Evolutionary conservation across 306 rosid species (phyloP).

Genomic region (Gastrolobium bilobum): DNA sequence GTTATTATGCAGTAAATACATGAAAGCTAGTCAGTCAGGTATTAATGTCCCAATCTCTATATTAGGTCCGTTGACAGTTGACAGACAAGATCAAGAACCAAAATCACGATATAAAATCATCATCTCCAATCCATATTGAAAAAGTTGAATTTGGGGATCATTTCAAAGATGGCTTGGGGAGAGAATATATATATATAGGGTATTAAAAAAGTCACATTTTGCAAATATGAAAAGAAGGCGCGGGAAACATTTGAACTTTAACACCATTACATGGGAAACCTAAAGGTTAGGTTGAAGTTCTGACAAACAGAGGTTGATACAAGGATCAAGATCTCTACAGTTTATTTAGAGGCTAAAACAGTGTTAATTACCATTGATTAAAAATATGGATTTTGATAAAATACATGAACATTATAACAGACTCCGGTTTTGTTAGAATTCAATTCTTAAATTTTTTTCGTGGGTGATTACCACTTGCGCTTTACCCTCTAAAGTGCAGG

Average conservation of each 20-base stretch:
- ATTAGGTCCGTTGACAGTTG: neutral
- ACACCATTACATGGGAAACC: constrained; percentile 24
- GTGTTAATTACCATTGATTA: neutral
- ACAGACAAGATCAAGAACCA: constrained; percentile 28
- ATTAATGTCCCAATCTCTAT: constrained; percentile 2
- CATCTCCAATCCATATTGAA: constrained; percentile 19
- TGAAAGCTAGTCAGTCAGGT: neutral
- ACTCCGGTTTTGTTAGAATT: constrained; percentile 10
- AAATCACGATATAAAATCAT: constrained; percentile 12
- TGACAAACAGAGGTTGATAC: neutral
- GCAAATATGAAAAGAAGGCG: neutral
- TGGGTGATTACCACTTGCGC: neutral
- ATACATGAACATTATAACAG: constrained; percentile 13
- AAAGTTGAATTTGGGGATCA: neutral
- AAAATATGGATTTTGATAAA: neutral
- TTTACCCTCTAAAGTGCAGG: constrained; percentile 11
- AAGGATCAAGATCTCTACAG: constrained; percentile 25
- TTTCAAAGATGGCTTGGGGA: neutral
- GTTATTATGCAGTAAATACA: neutral
- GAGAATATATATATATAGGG: neutral
- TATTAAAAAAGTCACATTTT: neutral
- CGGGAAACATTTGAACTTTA: constrained; percentile 4
- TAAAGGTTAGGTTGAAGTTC: constrained; percentile 14
- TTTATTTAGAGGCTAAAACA: constrained; percentile 17
- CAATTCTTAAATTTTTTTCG: neutral